Percentiles rank a stretch among this genome's conserved stretches.
Evolutionary conservation across 2,329 filamentous ascomycete species (phyloP).

Genomic region (Aspergillus amoenus): DNA sequence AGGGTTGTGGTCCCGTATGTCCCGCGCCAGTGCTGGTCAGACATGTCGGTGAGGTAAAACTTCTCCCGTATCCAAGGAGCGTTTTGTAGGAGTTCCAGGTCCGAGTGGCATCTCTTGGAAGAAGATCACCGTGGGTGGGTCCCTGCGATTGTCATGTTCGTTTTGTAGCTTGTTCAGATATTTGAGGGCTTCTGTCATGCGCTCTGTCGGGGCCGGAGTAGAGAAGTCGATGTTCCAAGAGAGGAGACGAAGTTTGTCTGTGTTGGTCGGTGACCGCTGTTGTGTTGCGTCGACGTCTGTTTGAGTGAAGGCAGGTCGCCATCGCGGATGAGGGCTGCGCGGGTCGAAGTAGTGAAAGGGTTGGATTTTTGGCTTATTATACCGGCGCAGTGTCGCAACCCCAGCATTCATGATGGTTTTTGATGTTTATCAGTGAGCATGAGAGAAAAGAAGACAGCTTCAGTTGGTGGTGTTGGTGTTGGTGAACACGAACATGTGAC

Average conservation of each 20-base stretch:
- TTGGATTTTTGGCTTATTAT: neutral
- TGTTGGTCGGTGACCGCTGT: neutral
- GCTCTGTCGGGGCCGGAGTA: slow-evolving; percentile 33
- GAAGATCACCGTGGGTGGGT: slow-evolving; percentile 46
- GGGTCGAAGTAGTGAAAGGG: slow-evolving; percentile 8
- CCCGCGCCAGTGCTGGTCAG: slow-evolving; percentile 44
- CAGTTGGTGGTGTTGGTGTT: too few relatives aligned
- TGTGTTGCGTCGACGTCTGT: neutral
- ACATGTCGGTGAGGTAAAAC: slow-evolving; percentile 53
- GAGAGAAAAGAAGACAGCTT: too few relatives aligned
- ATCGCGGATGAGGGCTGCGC: neutral
- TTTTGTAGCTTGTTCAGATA: slow-evolving; percentile 36
- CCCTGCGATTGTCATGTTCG: slow-evolving; percentile 12
- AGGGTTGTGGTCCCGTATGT: slow-evolving; percentile 56
- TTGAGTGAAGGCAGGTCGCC: neutral
- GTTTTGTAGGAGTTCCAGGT: slow-evolving; percentile 46
- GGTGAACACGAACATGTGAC: too few relatives aligned
- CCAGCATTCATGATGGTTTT: neutral
- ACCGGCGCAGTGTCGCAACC: neutral
- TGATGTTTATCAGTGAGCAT: too few relatives aligned
- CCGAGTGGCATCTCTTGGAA: slow-evolving; percentile 54
- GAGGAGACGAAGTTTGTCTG: slow-evolving; percentile 33
- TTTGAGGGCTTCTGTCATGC: slow-evolving; percentile 44
- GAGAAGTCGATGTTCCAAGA: slow-evolving; percentile 54
- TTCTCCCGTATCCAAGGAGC: slow-evolving; percentile 49